Base-by-base conservation (phyloP, 805 yeast species). In the Myxozyma melibiosi region DNA sequence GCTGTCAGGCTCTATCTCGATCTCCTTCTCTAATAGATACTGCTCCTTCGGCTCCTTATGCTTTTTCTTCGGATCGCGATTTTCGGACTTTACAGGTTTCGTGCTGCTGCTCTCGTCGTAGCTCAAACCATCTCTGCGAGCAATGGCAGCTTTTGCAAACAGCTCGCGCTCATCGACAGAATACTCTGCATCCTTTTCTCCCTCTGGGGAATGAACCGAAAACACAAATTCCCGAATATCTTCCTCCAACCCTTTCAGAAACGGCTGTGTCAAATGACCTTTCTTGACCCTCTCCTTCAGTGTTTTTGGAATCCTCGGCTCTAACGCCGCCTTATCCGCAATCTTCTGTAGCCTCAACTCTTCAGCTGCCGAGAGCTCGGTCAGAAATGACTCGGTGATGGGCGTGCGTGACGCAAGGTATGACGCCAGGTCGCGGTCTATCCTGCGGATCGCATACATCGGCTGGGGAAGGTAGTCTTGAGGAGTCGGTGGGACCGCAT, bases 191-290 rank as follows among this genome's bases (percentile, higher is more conserved):
- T n/a, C n/a, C n/a, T n/a, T 13, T 22, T 20, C 43, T 3, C 16
- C 14, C 1, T 34, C 30, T 4, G 45, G 14, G 24, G 40, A 11
- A n/a, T 13, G 16, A 16, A 31, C 34, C 6, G 44, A 20, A 2
- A 47, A 25, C 16, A 39, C 22, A 39, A 60, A 60, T 13, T 51
- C 62, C 7, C 64, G 51, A 2, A 60, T 40, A 16, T 42, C 45
- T 22, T 58, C 54, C 41, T 60, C 64, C 9, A 60, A 40, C 3
- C 46, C 41, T 35, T 48, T 44, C 37, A 60, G 31, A 20, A 53
- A 60, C 22, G 59, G 63, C 43, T 58, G 48, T 9, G 64, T 60
- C 22, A 60, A 42, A 49, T 60, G 64, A 1, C 64, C 64, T 14
- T 39, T 49, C 48, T 60, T 60, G 25, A 60, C 56, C 7, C 64